These are phyloP conservation scores for Clonostachys byssicola DNA, from an alignment of 2,329 filamentous ascomycete genomes.

Conservation along the genomic window DNA sequence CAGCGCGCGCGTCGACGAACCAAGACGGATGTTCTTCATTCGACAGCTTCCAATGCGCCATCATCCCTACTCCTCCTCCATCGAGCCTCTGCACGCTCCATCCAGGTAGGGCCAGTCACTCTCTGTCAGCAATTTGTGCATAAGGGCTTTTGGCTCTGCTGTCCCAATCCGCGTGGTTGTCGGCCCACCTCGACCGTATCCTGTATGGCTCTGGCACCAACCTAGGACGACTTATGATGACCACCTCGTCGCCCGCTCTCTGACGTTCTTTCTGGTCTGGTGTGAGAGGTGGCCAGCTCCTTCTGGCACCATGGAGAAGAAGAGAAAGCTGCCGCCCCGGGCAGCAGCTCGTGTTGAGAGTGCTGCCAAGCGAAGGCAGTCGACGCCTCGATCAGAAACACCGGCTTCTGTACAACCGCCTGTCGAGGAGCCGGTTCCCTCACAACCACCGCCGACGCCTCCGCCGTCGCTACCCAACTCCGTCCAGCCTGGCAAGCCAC, in stretches of 20 bases:
- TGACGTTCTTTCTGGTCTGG: neutral
- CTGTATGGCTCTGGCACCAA: neutral
- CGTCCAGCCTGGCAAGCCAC: slow-evolving; percentile 59
- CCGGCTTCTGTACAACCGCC: slow-evolving; percentile 29
- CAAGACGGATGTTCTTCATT: too few species aligned
- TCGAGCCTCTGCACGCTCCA: too few species aligned
- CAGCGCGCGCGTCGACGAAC: too few species aligned
- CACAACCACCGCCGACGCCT: slow-evolving; percentile 17
- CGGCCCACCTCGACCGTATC: neutral
- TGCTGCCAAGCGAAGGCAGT: slow-evolving; percentile 54
- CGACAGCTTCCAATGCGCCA: too few species aligned
- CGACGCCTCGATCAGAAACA: slow-evolving; percentile 43
- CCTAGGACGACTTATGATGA: neutral
- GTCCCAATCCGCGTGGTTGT: neutral
- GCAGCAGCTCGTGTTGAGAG: slow-evolving; percentile 57
- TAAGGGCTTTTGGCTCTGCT: too few species aligned
- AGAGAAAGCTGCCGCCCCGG: slow-evolving; percentile 61
- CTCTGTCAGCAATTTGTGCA: too few species aligned
- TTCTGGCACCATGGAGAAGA: slow-evolving; percentile 50
- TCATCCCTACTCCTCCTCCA: too few species aligned
- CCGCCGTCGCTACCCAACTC: slow-evolving; percentile 53
- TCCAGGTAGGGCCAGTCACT: too few species aligned
- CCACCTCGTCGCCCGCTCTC: neutral
- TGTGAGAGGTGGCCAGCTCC: neutral
- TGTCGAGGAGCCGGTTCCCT: slow-evolving; percentile 17